phyloP scores from a whole-genome alignment of 164 flowering plant species.

The Macadamia integrifolia region DNA sequence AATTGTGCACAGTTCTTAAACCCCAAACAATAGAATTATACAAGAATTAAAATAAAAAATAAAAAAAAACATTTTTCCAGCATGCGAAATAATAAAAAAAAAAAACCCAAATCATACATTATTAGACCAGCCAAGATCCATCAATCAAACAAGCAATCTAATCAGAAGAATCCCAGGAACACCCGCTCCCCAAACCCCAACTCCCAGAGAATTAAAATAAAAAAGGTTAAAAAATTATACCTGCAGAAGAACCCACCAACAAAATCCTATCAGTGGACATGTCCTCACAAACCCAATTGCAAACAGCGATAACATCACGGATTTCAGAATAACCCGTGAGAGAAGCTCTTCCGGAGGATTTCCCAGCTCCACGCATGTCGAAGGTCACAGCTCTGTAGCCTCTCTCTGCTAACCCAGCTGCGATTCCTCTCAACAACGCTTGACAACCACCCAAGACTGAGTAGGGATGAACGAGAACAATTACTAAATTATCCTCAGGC shows the following conservation, averaged over 20 bases:
- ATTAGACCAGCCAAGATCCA: not conserved
- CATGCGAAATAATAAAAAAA: not conserved
- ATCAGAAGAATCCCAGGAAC: not conserved
- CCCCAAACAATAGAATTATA: not conserved
- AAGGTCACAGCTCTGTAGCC: slow-evolving; percentile 65
- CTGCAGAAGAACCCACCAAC: slow-evolving; percentile 84
- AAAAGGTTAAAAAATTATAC: slow-evolving; percentile 20
- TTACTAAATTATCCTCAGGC: slow-evolving; percentile 28
- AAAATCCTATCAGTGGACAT: slow-evolving; percentile 41
- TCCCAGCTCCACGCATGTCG: slow-evolving; percentile 87
- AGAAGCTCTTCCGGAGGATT: slow-evolving; percentile 75
- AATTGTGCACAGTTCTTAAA: not conserved
- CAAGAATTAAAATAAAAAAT: not conserved
- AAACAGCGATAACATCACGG: slow-evolving; percentile 65
- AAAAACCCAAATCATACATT: not conserved
- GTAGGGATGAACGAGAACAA: slow-evolving; percentile 73
- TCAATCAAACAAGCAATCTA: not conserved
- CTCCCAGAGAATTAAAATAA: not conserved
- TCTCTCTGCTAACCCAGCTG: slow-evolving; percentile 51
- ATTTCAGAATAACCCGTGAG: slow-evolving; percentile 75
- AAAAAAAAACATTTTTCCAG: too few species aligned
- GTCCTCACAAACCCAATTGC: slow-evolving; percentile 51
- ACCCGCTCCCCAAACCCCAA: not conserved
- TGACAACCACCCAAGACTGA: slow-evolving; percentile 88
- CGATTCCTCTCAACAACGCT: slow-evolving; percentile 71